A percentile compares a stretch with the other conserved stretches of the same genome.
These are phyloP conservation scores for Hortiboletus rubellus DNA, from an alignment of 1,284 basidiomycete genomes.

Conservation along the genomic window DNA sequence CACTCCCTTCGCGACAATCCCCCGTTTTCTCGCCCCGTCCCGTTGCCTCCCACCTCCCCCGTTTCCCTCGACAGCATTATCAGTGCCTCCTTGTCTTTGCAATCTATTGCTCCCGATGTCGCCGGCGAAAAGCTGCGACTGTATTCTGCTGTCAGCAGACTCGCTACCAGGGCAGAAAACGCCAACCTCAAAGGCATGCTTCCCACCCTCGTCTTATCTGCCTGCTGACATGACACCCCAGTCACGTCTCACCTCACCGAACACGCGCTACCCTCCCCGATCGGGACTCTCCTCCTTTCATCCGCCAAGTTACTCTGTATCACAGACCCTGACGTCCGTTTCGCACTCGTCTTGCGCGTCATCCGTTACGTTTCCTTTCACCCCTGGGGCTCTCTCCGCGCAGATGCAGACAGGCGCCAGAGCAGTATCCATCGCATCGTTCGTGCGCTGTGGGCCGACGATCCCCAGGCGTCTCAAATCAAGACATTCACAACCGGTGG, in stretches of 20 bases:
- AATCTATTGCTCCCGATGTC: constrained; percentile 32
- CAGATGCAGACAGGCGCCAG: constrained; percentile 56
- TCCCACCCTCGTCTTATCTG: constrained; percentile 14
- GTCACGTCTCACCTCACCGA: constrained; percentile 41
- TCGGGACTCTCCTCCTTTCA: constrained; percentile 52
- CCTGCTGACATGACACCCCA: constrained; percentile 23
- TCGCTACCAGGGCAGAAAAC: constrained; percentile 36
- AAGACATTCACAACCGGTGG: constrained; percentile 49
- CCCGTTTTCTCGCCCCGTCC: constrained; percentile 15
- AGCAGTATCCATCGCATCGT: constrained; percentile 48
- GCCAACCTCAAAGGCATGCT: constrained; percentile 38
- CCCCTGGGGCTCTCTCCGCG: constrained; percentile 68
- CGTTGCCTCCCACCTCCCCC: constrained; percentile 32
- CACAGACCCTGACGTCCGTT: constrained; percentile 39
- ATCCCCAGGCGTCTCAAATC: constrained; percentile 18
- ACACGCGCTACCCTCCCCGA: constrained; percentile 43
- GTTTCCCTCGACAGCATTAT: constrained; percentile 37
- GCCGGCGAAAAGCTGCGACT: constrained; percentile 38
- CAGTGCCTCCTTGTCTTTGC: constrained; percentile 26
- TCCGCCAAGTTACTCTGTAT: constrained; percentile 37
- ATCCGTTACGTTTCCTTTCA: constrained; percentile 67
- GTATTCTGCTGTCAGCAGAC: constrained; percentile 34
- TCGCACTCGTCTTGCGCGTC: constrained; percentile 57
- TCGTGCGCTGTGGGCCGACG: constrained; percentile 43
- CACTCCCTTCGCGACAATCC: constrained; percentile 35